A percentile compares a stretch with the other conserved stretches of the same genome.
Conservation (phyloP, 225 moss, liverwort and hornwort genomes). For the Physcomitrium patens region DNA sequence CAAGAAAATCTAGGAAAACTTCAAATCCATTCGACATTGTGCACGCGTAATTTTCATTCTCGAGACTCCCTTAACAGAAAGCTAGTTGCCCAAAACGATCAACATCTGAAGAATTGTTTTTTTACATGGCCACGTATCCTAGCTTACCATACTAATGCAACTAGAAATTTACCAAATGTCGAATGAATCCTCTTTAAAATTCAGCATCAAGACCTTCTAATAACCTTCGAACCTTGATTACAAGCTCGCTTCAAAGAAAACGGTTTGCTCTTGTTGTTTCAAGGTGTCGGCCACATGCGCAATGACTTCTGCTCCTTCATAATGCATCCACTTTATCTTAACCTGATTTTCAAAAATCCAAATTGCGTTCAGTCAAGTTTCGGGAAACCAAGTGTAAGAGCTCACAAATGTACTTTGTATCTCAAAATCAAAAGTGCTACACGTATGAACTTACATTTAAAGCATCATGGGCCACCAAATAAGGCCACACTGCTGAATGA, state of each 20-base stretch:
- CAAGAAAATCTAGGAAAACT: not conserved
- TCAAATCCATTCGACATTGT: constrained; percentile 14
- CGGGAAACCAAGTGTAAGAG: not conserved
- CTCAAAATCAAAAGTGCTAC: not conserved
- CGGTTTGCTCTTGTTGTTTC: constrained; percentile 48
- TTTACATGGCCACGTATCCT: constrained; percentile 14
- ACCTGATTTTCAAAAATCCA: constrained; percentile 52
- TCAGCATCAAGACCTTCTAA: not conserved
- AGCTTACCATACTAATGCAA: not conserved
- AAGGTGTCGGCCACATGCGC: constrained; percentile 70
- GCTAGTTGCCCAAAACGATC: not conserved
- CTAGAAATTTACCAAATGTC: constrained; percentile 1
- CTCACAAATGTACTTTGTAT: not conserved
- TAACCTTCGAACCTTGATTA: not conserved
- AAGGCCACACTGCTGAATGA: constrained; percentile 88
- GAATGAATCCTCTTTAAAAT: not conserved
- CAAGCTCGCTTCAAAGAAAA: constrained; percentile 39
- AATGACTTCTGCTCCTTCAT: constrained; percentile 79
- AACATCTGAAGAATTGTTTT: constrained; percentile 30
- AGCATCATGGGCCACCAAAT: constrained; percentile 73
- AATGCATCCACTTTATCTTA: constrained; percentile 65
- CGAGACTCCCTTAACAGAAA: constrained; percentile 4
- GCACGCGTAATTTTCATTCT: not conserved
- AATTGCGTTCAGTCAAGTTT: not conserved
- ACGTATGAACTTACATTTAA: constrained; percentile 56